Base-by-base conservation (phyloP, 2,329 filamentous ascomycete species). In the Fusarium sulawesiense region DNA sequence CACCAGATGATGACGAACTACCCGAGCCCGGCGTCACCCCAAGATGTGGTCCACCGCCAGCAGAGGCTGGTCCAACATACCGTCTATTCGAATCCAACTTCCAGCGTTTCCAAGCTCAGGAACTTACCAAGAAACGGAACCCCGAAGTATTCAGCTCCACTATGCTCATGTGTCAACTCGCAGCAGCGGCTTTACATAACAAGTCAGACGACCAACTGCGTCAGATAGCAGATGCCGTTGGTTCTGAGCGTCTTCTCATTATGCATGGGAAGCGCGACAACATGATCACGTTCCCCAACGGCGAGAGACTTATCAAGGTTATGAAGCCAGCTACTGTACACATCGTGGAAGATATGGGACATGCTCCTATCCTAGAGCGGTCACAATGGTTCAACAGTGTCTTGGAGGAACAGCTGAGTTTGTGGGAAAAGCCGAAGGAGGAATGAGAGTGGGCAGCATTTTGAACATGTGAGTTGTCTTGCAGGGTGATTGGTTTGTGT, bases 51-150 rank as follows among this genome's bases (percentile, higher is more conserved):
- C 80, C 77, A 3, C 75, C 73, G 29, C 79, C 77, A 3, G 66
- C 68, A 10, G 71, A 66, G n/a, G 56, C 59, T n/a, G 67, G 64
- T n/a, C 70, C 74, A 40, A 73, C 71, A 56, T 89, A 89, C 60
- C 73, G 83, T 40, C 80, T 78, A 11, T 97, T 96, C 78, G 86
- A 86, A 7, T 93, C 85, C 55, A 96, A 95, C 76, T 93, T 89
- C 62, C 92, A 96, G 81, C 90, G 94, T 7, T 95, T 94, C 76
- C 90, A 92, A 27, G 93, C 94, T 0, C 89, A 91, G 71, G 93
- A 97, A 79, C 79, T 97, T 68, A 84, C 83, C 75, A 97, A 97
- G 82, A 86, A 91, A 20, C 80, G 84, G 18, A 85, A 92, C 61
- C 81, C 84, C 2, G 81, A 83, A 1, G 83, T 83, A 8, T 95